These are phyloP conservation scores for Leccinellum albellum DNA, from an alignment of 768 basidiomycete genomes.

Conservation along the genomic window DNA sequence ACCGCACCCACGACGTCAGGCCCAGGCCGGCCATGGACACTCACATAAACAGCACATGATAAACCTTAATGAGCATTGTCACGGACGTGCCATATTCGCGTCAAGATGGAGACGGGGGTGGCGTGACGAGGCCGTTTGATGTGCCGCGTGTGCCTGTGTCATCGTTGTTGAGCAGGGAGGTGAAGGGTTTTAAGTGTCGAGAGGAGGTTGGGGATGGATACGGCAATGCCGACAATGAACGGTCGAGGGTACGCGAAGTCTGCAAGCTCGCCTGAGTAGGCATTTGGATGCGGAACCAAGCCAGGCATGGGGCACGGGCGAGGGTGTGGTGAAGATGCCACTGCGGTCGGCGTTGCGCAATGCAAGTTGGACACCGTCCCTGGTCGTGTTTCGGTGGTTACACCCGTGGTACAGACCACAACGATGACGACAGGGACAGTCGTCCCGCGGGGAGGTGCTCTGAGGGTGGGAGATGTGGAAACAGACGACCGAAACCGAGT, in stretches of 20 bases:
- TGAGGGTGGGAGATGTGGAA: no score
- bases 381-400: constrained; percentile 11
- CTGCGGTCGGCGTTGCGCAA: constrained; percentile 41
- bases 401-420: background rate
- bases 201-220: background rate
- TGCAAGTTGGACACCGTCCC: constrained; percentile 47
- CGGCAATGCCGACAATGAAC: background rate
- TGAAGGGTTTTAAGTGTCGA: background rate
- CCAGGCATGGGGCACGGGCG: background rate
- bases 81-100: constrained; percentile 45
- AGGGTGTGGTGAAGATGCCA: constrained; percentile 11
- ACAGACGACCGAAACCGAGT: background rate
- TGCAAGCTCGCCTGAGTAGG: background rate
- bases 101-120: constrained; percentile 15
- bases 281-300: background rate
- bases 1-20: background rate
- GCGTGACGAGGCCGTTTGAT: constrained; percentile 20
- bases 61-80: constrained; percentile 65
- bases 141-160: constrained; percentile 20
- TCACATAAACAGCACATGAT: constrained; percentile 1
- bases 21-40: constrained; percentile 12
- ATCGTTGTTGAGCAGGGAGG: background rate
- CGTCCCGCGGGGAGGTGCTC: no score
- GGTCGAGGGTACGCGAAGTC: background rate
- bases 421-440: no score